Conservation (phyloP, 2,329 filamentous ascomycete genomes). For the Paraphoma sp. region DNA sequence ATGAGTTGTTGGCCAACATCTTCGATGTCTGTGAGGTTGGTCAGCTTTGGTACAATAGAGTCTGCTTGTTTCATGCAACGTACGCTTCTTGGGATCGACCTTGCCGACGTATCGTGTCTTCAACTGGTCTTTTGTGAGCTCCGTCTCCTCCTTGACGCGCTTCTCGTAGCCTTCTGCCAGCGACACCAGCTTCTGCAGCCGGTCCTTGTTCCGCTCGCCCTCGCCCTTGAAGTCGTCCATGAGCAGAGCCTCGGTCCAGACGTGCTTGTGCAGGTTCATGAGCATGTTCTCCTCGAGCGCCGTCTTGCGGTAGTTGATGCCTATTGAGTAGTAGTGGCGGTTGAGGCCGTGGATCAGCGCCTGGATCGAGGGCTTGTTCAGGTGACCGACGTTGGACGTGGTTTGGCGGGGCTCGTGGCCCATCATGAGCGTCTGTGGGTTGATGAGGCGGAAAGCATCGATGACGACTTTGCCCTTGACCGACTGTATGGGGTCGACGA, state of each 20-base stretch:
- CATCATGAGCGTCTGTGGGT: slow-evolving; percentile 96
- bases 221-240: slow-evolving; percentile 96
- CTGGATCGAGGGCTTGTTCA: slow-evolving; percentile 99
- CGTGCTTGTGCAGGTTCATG: slow-evolving; percentile 99
- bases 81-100: slow-evolving; percentile 96
- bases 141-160: slow-evolving; percentile 97
- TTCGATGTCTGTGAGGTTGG: slow-evolving; percentile 70
- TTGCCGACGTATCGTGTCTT: slow-evolving; percentile 99
- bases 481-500: slow-evolving; percentile 98
- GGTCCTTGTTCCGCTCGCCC: slow-evolving; percentile 83
- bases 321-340: slow-evolving; percentile 98
- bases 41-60: slow-evolving; percentile 20
- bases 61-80: slow-evolving; percentile 27
- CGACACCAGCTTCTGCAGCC: slow-evolving; percentile 82
- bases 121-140: slow-evolving; percentile 94
- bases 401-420: slow-evolving; percentile 97
- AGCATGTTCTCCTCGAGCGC: slow-evolving; percentile 99
- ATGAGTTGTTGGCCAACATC: slow-evolving; percentile 96
- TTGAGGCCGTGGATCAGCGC: slow-evolving; percentile 97
- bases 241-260: slow-evolving; percentile 96
- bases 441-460: slow-evolving; percentile 97
- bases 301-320: slow-evolving; percentile 97
- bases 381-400: slow-evolving; percentile 94
- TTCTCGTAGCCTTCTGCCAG: slow-evolving; percentile 98
- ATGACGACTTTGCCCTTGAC: slow-evolving; percentile 99